Evolutionary conservation across 345 rosid species (phyloP), one percentile per base, ranked within the genome.

Genomic region (Hevea brasiliensis): DNA sequence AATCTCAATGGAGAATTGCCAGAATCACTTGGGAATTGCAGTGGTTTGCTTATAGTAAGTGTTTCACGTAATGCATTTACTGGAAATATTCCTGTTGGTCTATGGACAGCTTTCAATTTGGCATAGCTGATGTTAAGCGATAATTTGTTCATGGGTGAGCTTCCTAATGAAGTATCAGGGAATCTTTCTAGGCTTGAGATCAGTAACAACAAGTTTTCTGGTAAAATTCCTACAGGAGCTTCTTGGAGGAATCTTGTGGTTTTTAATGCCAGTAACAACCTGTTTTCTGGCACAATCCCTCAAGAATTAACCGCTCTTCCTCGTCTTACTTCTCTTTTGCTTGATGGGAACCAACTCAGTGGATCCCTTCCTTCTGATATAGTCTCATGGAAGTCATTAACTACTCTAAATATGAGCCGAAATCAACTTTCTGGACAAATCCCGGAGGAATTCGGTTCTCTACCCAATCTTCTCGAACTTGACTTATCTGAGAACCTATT

Each of bases 1-100:
- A 73, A 72, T 75, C 87, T 90, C 60, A 71, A 56, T 3, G 94
- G 95, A 61, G 81, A 87, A 68, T 64, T 90, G 71, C 90, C 92
- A 0, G 72, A 59, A 32, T 32, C 37, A 4, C 37, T 32, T 32
- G 37, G 37, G 37, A 32, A 32, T 32, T 32, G 37, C 37, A 32
- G 37, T n/a, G 73, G 85, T 76, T 72, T 32, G 4, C 37, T 32
- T 2, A 32, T 32, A 1, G 37, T 32, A 6, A 45, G 1, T 32
- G 37, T 32, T 32, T 32, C 37, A 1, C 37, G 72, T 26, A 90
- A 88, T 68, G 26, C 70, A 12, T 80, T 88, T 55, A 59, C 74
- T 0, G 91, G 95, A 35, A 75, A 68, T 5, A 61, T 87, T 61
- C 92, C 91, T 35, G 62, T 17, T 15, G 90, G 86, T 24, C 54